Evolutionary conservation across 495 filamentous ascomycete species (phyloP), one percentile per base, ranked within the genome.

Genomic region (Aspergillus nidulans): DNA sequence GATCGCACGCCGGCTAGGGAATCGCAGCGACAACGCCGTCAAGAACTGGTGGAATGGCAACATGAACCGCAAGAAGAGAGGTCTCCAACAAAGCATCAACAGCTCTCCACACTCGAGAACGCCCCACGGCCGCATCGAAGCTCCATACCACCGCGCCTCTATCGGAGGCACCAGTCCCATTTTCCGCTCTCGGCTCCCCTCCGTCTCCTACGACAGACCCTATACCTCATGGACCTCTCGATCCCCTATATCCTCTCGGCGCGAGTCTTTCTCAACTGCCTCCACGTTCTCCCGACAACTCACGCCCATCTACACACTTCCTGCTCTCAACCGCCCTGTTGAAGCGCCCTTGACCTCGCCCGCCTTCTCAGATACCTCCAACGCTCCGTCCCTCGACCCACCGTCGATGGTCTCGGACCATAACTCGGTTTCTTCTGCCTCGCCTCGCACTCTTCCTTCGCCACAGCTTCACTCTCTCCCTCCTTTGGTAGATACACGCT

Each of bases 21-120:
- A 92, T 57, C 85, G 94, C 61, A 96, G 91, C 74, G 94, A 98
- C 77, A 98, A 98, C 65, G 89, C 90, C 28, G 91, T 98, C 47
- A 98, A 98, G 82, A 98, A 98, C 73, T 97, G 91, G 90, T 97
- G 90, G 90, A 97, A 98, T 70, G 92, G 94, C 30, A 89, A 88
- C 65, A 86, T 90, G 85, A 96, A 97, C 73, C 83, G 92, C 61
- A 78, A 76, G 63, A 67, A 69, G 50, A 68, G 75, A 60, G 78
- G 69, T 65, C 73, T 71, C 26, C 26, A 4, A 58, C 75, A 64
- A 52, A 75, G 63, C 49, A 70, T 67, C 38, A 63, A 9, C 26
- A 9, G 66, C 62, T 64, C 63, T 50, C 55, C 49, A 42, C 55
- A 52, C 58, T 58, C 67, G 32, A 70, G 70, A 59, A 67, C 72